Evolutionary conservation across 139 green algal genomes (phyloP).

Genomic region (Chlorella sorokiniana): DNA sequence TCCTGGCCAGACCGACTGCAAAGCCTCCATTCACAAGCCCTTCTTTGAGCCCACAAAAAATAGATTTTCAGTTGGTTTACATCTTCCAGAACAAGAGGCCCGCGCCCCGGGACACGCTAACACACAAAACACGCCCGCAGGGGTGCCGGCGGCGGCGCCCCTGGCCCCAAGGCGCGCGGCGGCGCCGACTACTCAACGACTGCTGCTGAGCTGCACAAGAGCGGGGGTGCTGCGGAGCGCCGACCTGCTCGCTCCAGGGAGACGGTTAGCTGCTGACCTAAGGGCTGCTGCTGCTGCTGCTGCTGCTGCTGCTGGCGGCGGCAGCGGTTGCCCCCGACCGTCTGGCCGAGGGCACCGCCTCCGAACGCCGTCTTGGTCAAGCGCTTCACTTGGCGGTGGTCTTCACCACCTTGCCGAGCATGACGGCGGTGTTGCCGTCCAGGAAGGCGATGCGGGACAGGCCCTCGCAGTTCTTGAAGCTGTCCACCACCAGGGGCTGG

Average conservation of each 20-base stretch:
- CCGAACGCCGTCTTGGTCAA: background rate
- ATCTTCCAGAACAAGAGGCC: background rate
- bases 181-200: no score
- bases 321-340: background rate
- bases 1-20: no score
- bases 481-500: slow-evolving; percentile 89
- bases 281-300: slow-evolving; percentile 2
- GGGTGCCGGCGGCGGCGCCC: no score
- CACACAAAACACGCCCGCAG: background rate
- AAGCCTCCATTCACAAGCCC: no score
- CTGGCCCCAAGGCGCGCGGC: no score
- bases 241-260: background rate
- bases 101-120: background rate
- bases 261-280: no score
- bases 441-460: slow-evolving; percentile 93
- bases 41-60: no score
- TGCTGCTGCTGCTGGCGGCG: background rate
- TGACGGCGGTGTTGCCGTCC: slow-evolving; percentile 95
- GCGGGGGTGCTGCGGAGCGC: background rate
- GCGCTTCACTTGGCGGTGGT: slow-evolving; percentile 66
- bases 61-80: background rate
- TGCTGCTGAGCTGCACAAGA: background rate
- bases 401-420: slow-evolving; percentile 89
- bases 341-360: background rate
- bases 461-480: slow-evolving; percentile 92